A percentile compares a stretch with the other conserved stretches of the same genome.
Evolutionary conservation across 192 early-diverging fungal species (phyloP).

Genomic region (Geranomyces variabilis): DNA sequence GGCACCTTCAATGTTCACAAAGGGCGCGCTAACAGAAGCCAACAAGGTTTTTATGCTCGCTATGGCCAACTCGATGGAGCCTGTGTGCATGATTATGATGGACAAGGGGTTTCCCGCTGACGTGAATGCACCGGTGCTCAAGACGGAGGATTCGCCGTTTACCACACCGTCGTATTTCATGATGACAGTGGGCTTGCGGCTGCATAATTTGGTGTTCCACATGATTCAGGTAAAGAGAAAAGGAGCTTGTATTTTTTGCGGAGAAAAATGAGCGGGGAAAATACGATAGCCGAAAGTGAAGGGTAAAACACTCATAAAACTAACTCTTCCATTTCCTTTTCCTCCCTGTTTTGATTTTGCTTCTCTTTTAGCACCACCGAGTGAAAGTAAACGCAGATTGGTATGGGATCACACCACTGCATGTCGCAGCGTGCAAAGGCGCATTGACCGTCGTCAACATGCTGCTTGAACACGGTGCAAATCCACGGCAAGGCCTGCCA

Average conservation of each 20-base stretch:
- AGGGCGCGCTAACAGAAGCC: conserved; percentile 49
- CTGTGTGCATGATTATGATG: conserved; percentile 53
- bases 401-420: conserved; percentile 58
- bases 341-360: background rate
- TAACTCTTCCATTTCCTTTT: no score
- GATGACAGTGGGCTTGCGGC: conserved; percentile 48
- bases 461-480: conserved; percentile 51
- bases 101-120: conserved; percentile 62
- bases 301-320: no score
- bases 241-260: background rate
- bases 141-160: conserved; percentile 10
- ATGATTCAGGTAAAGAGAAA: conserved; percentile 55
- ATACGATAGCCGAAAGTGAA: no score
- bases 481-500: conserved; percentile 38
- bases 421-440: conserved; percentile 45
- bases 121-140: conserved; percentile 50
- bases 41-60: conserved; percentile 51
- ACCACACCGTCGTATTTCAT: conserved; percentile 56
- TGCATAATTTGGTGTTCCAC: conserved; percentile 46
- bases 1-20: conserved; percentile 34
- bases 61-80: conserved; percentile 53
- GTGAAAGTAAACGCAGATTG: conserved; percentile 52
- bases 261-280: no score
- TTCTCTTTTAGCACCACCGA: conserved; percentile 20
- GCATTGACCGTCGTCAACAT: conserved; percentile 35